phyloP scores from a whole-genome alignment of 768 basidiomycete species.

The Russula sp. region DNA sequence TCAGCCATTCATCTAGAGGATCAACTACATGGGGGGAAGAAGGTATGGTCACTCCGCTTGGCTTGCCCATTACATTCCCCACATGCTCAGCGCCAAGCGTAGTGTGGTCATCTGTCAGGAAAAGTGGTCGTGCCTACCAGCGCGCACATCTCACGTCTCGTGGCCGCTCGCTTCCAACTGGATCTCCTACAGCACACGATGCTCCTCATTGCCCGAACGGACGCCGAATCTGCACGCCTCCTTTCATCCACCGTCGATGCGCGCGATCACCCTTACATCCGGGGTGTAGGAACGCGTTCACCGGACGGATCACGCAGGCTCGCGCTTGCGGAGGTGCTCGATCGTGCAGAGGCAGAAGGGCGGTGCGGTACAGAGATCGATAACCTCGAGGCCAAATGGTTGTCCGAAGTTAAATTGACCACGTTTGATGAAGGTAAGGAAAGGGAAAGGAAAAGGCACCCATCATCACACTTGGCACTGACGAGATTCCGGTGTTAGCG shows the following conservation, averaged over 20 bases:
- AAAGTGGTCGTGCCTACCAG: slow-evolving; percentile 91
- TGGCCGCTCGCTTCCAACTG: slow-evolving; percentile 83
- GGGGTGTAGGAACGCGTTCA: slow-evolving; percentile 47
- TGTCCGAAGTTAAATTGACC: slow-evolving; percentile 53
- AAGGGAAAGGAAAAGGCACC: slow-evolving; percentile 43
- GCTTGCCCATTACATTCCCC: neutral
- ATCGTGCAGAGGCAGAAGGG: slow-evolving; percentile 58
- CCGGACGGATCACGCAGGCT: slow-evolving; percentile 31
- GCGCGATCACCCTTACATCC: slow-evolving; percentile 72
- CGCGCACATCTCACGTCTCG: slow-evolving; percentile 76
- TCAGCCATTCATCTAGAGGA: slow-evolving; percentile 91
- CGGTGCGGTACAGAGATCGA: slow-evolving; percentile 64
- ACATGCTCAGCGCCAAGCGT: neutral
- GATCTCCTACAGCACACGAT: slow-evolving; percentile 85
- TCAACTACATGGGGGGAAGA: slow-evolving; percentile 91
- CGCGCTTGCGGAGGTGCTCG: slow-evolving; percentile 62
- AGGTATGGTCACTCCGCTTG: slow-evolving; percentile 35
- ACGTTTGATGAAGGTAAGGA: slow-evolving; percentile 78
- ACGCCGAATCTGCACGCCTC: slow-evolving; percentile 81
- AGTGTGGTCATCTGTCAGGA: slow-evolving; percentile 85
- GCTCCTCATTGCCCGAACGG: slow-evolving; percentile 87
- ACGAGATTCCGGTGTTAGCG: slow-evolving; percentile 33
- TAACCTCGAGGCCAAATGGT: slow-evolving; percentile 70
- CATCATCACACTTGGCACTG: neutral
- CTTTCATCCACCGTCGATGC: slow-evolving; percentile 79